Evolutionary conservation across 192 early-diverging fungal species (phyloP).

Genomic region (Backusella parvicylindrica): DNA sequence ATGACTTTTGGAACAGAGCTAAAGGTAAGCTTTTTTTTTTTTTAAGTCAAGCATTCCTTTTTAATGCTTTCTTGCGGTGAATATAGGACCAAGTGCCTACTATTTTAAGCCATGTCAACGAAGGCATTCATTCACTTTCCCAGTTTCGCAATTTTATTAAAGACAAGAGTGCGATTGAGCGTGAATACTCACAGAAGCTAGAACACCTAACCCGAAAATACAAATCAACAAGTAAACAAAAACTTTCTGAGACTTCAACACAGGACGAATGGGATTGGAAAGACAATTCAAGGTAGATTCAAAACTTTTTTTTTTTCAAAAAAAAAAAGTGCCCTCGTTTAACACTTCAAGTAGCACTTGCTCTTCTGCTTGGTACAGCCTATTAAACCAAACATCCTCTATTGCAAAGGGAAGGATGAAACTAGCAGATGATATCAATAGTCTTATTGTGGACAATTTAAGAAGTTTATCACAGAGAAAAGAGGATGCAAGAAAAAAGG

Average conservation of each 20-base stretch:
- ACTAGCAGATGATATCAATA: constrained; percentile 51
- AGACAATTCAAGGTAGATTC: constrained; percentile 37
- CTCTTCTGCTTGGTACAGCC: constrained; percentile 51
- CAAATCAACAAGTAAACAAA: constrained; percentile 35
- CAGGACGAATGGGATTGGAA: constrained; percentile 33
- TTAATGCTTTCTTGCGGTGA: background rate
- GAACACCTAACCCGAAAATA: constrained; percentile 63
- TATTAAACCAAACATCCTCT: constrained; percentile 56
- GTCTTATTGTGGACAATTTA: constrained; percentile 48
- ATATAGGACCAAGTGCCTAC: constrained; percentile 50
- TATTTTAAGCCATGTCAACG: constrained; percentile 48
- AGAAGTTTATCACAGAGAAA: constrained; percentile 52
- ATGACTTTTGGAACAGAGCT: constrained; percentile 30
- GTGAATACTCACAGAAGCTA: constrained; percentile 65
- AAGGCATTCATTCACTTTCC: constrained; percentile 55
- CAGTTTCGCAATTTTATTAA: constrained; percentile 71
- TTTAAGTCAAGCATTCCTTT: background rate
- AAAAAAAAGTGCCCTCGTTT: background rate
- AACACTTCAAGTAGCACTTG: constrained; percentile 41
- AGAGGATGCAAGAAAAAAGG: constrained; percentile 72
- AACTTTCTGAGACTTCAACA: background rate
- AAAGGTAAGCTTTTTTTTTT: constrained; percentile 5
- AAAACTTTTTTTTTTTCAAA: too few relatives aligned
- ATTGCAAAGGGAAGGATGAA: constrained; percentile 44
- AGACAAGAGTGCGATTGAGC: constrained; percentile 66